Evolutionary conservation across 495 filamentous ascomycete species (phyloP).

Genomic region (Neurospora discreta): DNA sequence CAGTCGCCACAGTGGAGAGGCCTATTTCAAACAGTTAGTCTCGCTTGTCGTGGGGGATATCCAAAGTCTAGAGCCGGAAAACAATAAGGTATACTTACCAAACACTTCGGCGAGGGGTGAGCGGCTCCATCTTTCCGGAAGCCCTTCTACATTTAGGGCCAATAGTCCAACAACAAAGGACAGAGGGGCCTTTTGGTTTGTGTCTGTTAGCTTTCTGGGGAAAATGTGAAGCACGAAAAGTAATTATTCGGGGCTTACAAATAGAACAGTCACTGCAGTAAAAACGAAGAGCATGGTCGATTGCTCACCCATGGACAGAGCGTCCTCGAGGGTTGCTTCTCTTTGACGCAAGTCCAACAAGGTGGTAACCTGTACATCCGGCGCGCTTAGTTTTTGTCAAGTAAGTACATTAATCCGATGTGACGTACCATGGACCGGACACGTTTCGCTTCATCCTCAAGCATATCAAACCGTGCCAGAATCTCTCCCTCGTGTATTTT

Average conservation of each 20-base stretch:
- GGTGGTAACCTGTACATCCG: not conserved
- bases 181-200: not conserved
- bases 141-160: not conserved
- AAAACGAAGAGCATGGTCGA: slow-evolving; percentile 7
- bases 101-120: slow-evolving; percentile 3
- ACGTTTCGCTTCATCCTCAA: slow-evolving; percentile 1
- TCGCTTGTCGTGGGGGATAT: not conserved
- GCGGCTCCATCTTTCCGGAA: not conserved
- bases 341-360: slow-evolving; percentile 2
- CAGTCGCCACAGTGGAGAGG: slow-evolving; percentile 1
- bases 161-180: slow-evolving; percentile 5
- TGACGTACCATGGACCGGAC: slow-evolving; percentile 4
- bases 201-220: not conserved
- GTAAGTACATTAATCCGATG: not conserved
- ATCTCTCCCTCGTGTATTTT: not conserved
- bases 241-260: not conserved
- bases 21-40: not conserved
- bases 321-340: slow-evolving; percentile 3
- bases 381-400: not conserved
- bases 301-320: slow-evolving; percentile 3
- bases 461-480: not conserved
- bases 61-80: not conserved
- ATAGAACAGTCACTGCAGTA: slow-evolving; percentile 3
- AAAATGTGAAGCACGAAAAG: not conserved
- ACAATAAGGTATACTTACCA: not conserved